These are phyloP conservation scores for Xylaria nigripes DNA, from an alignment of 495 filamentous ascomycete species.

Conservation along the genomic window DNA sequence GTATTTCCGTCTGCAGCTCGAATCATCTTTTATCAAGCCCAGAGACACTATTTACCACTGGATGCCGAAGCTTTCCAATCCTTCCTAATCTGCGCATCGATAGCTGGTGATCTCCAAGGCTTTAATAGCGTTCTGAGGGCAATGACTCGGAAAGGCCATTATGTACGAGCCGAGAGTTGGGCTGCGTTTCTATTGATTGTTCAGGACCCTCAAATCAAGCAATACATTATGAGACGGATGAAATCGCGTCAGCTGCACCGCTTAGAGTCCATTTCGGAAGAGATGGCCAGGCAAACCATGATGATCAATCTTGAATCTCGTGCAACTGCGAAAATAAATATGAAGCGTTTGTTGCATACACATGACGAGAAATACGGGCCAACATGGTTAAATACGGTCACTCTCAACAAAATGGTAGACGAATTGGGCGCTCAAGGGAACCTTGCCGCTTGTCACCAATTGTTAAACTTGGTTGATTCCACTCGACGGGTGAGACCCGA, in stretches of 20 bases:
- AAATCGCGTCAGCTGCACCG: slow-evolving; percentile 19
- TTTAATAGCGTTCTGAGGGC: slow-evolving; percentile 25
- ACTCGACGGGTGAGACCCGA: slow-evolving; percentile 7
- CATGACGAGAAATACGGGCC: slow-evolving; percentile 30
- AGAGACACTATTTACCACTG: slow-evolving; percentile 16
- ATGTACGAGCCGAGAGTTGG: slow-evolving; percentile 32
- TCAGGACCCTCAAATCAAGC: slow-evolving; percentile 28
- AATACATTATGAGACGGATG: slow-evolving; percentile 29
- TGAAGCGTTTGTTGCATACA: slow-evolving; percentile 19
- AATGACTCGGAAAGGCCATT: slow-evolving; percentile 26
- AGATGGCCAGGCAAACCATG: slow-evolving; percentile 28
- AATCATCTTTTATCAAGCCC: slow-evolving; percentile 18
- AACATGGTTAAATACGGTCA: slow-evolving; percentile 28
- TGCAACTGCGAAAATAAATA: slow-evolving; percentile 15
- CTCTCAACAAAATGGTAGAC: slow-evolving; percentile 28
- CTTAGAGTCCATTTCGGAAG: slow-evolving; percentile 11
- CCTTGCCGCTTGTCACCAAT: slow-evolving; percentile 14
- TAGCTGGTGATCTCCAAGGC: slow-evolving; percentile 19
- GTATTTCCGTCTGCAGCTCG: slow-evolving; percentile 13
- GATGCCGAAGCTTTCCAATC: slow-evolving; percentile 29
- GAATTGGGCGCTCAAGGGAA: slow-evolving; percentile 21
- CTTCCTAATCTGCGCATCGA: slow-evolving; percentile 25
- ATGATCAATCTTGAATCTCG: slow-evolving; percentile 25
- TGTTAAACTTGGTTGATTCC: slow-evolving; percentile 22
- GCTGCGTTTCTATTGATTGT: slow-evolving; percentile 32